phyloP scores from a whole-genome alignment of 306 rosid genomes.

The Quercus wislizeni region DNA sequence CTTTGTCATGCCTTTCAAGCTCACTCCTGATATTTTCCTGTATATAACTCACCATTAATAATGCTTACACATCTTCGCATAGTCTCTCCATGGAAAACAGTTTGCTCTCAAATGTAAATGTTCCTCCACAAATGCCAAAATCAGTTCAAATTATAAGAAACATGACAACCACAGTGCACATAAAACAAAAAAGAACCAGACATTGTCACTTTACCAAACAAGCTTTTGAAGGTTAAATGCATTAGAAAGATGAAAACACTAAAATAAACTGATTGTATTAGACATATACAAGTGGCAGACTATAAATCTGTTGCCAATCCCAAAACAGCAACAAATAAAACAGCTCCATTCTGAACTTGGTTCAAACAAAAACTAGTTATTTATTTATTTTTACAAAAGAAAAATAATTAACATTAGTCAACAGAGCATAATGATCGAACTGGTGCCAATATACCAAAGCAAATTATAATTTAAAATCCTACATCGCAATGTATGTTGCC shows the following conservation, averaged over 20 bases:
- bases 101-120: neutral
- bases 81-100: neutral
- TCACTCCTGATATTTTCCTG: constrained; percentile 61
- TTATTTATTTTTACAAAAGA: no score
- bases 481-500: no score
- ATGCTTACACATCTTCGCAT: neutral
- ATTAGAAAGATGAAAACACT: neutral
- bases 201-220: neutral
- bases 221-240: neutral
- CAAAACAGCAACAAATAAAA: no score
- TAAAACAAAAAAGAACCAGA: neutral
- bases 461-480: no score
- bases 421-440: no score
- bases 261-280: neutral
- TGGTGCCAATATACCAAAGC: no score
- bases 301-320: no score
- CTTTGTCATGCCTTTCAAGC: constrained; percentile 52
- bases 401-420: no score
- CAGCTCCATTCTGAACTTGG: no score
- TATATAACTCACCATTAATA: neutral
- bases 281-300: neutral
- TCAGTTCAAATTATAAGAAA: neutral
- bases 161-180: neutral
- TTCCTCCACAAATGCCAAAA: neutral
- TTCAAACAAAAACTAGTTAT: no score